Percentiles rank a stretch among this genome's conserved stretches.
These are phyloP conservation scores for Scleroderma citrinum DNA, from an alignment of 768 basidiomycete species.

Conservation along the genomic window DNA sequence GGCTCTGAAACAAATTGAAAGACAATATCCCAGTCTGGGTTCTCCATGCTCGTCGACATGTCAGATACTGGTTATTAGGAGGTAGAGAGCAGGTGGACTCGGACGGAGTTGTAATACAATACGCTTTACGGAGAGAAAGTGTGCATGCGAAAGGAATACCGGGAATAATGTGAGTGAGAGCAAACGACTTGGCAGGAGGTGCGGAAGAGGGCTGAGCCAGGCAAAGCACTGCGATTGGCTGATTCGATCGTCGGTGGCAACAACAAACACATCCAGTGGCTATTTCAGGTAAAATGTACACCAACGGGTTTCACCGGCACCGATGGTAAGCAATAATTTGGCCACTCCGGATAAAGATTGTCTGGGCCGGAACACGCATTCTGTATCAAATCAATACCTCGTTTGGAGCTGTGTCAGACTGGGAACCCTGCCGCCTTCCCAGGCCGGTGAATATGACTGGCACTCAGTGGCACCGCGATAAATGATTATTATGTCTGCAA, in stretches of 20 bases:
- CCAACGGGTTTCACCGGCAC: not conserved
- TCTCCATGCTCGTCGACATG: slow-evolving; percentile 34
- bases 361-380: no score
- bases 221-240: no score
- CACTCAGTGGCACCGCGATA: no score
- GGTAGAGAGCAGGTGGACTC: not conserved
- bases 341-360: no score
- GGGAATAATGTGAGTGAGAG: not conserved
- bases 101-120: not conserved
- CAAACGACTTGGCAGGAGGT: not conserved
- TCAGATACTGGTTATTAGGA: not conserved
- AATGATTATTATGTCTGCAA: not conserved
- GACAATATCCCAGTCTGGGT: slow-evolving; percentile 56
- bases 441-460: no score
- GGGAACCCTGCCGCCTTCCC: no score
- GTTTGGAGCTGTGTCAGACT: no score
- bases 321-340: not conserved
- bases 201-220: not conserved
- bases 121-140: not conserved
- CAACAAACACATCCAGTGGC: not conserved
- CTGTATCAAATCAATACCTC: no score
- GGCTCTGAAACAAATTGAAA: slow-evolving; percentile 53
- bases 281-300: not conserved
- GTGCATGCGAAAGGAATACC: not conserved
- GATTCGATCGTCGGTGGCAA: not conserved